Evolutionary conservation across 148 eudicot genomes (phyloP).

Genomic region (Cornus controversa): DNA sequence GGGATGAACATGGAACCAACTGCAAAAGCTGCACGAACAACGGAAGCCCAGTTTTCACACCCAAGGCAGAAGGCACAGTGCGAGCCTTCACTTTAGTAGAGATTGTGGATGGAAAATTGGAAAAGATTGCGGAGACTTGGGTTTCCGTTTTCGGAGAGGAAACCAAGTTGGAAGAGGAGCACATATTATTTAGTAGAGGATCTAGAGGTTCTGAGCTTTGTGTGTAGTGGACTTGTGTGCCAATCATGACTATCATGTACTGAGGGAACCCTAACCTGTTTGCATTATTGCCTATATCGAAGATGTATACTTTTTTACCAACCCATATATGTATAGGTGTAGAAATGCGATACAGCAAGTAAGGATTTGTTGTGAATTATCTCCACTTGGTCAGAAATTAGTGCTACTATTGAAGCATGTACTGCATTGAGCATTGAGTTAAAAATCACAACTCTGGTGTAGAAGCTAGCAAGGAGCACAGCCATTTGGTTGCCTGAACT

Average conservation of each 20-base stretch:
- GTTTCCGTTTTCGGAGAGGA: constrained; percentile 54
- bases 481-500: too few relatives aligned
- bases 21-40: constrained; percentile 11
- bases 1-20: constrained; percentile 20
- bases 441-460: too few relatives aligned
- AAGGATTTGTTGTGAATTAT: too few relatives aligned
- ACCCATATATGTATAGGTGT: not conserved
- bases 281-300: too few relatives aligned
- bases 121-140: constrained; percentile 76
- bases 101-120: constrained; percentile 42
- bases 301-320: not conserved
- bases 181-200: constrained; percentile 31
- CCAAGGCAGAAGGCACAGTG: constrained; percentile 23
- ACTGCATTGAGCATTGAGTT: too few relatives aligned
- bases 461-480: too few relatives aligned
- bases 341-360: not conserved
- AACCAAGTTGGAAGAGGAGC: constrained; percentile 43
- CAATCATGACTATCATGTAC: too few relatives aligned
- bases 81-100: constrained; percentile 71
- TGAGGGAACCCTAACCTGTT: not conserved
- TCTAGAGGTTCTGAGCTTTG: not conserved
- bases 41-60: too few relatives aligned
- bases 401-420: too few relatives aligned
- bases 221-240: not conserved
- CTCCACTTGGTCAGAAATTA: too few relatives aligned